These are phyloP conservation scores for Achaetomiella virescens DNA, from an alignment of 495 filamentous ascomycete genomes.

Conservation along the genomic window DNA sequence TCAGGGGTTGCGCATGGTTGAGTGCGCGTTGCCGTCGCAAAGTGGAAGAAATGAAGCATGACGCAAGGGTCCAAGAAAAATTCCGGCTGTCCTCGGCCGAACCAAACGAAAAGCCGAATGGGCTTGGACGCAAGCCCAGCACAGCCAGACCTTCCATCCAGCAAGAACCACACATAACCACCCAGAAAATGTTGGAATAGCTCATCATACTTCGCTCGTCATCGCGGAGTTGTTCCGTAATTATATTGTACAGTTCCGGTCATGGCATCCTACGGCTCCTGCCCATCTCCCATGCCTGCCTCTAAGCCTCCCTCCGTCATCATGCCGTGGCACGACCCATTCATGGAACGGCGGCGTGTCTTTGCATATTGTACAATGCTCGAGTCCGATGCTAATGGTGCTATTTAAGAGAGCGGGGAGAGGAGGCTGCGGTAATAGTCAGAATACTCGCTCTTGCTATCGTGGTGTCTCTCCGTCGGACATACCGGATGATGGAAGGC, in stretches of 20 bases:
- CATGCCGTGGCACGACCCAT: neutral
- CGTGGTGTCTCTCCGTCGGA: neutral
- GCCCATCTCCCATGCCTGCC: neutral
- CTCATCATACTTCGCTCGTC: constrained; percentile 1
- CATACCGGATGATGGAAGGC: constrained; percentile 87
- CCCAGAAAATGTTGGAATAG: neutral
- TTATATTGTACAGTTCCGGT: constrained; percentile 26
- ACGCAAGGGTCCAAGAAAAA: constrained; percentile 16
- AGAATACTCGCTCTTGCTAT: neutral
- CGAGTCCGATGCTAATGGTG: neutral
- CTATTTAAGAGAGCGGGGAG: constrained; percentile 58
- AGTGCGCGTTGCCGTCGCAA: neutral
- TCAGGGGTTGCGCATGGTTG: neutral
- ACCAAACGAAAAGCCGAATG: constrained; percentile 16
- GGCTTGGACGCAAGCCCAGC: neutral
- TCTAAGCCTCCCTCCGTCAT: neutral
- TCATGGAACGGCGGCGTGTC: neutral
- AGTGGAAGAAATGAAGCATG: constrained; percentile 10
- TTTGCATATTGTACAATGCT: constrained; percentile 18
- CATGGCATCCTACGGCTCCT: constrained; percentile 5
- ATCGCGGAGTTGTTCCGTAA: constrained; percentile 14
- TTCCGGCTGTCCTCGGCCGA: constrained; percentile 15
- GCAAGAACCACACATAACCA: neutral
- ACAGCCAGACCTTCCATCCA: neutral
- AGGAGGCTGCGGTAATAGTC: constrained; percentile 49